These are phyloP conservation scores for Nigrograna mackinnonii DNA, from an alignment of 2,329 filamentous ascomycete species.

Conservation along the genomic window DNA sequence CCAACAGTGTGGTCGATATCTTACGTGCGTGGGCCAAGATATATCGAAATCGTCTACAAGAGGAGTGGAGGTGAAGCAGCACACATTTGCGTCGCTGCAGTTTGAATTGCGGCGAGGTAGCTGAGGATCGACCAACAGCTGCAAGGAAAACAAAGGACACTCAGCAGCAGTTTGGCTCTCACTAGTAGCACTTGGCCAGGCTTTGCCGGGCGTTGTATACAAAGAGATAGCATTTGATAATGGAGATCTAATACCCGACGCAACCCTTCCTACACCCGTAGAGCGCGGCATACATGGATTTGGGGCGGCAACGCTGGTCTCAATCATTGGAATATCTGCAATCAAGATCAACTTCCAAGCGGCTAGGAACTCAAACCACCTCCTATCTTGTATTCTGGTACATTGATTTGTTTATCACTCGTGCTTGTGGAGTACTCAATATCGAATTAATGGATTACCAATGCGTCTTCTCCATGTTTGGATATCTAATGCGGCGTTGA, in stretches of 20 bases:
- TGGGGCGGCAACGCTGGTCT: conserved; percentile 2
- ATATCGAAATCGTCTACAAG: no score
- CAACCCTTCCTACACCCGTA: not conserved
- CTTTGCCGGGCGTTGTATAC: conserved; percentile 9
- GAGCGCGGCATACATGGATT: conserved; percentile 5
- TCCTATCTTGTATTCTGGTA: conserved; percentile 9
- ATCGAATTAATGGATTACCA: conserved; percentile 7
- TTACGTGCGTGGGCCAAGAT: no score
- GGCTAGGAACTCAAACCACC: conserved; percentile 8
- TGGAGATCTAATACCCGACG: conserved; percentile 3
- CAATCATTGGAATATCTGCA: conserved; percentile 5
- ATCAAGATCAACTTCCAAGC: conserved; percentile 16
- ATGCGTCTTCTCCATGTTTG: conserved; percentile 4
- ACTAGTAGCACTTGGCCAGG: conserved; percentile 3
- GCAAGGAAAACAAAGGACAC: no score
- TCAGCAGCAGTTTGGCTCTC: conserved; percentile 5
- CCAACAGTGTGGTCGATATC: no score
- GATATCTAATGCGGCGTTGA: conserved; percentile 1
- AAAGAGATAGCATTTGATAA: conserved; percentile 5
- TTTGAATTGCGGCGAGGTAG: no score
- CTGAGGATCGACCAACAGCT: no score
- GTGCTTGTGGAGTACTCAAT: conserved; percentile 5
- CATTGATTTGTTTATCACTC: conserved; percentile 7
- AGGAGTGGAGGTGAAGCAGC: no score
- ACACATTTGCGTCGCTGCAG: no score